phyloP scores from a whole-genome alignment of 2,329 filamentous ascomycete genomes.

The Parastagonospora nodorum region DNA sequence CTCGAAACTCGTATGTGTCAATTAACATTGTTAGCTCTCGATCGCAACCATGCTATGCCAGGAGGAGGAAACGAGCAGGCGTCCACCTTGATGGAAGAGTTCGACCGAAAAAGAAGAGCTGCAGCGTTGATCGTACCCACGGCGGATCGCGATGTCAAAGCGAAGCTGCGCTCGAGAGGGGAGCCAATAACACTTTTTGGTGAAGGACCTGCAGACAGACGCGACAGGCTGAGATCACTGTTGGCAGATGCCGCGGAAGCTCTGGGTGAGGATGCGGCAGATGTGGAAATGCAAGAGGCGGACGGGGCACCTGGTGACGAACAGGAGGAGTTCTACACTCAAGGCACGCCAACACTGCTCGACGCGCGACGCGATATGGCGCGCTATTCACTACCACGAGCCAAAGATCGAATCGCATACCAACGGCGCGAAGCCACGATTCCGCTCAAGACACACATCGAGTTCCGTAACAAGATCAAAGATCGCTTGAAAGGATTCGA shows the following conservation, averaged over 20 bases:
- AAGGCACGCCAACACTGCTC: constrained; percentile 75
- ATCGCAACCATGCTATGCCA: constrained; percentile 85
- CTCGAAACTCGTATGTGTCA: not conserved
- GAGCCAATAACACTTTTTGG: constrained; percentile 95
- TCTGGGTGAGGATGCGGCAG: constrained; percentile 55
- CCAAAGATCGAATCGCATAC: constrained; percentile 74
- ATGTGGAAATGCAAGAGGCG: constrained; percentile 57
- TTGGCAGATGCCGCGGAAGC: constrained; percentile 75
- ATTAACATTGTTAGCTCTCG: constrained; percentile 55
- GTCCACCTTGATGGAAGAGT: constrained; percentile 82
- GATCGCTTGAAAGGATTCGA: constrained; percentile 82
- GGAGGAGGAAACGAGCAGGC: constrained; percentile 79
- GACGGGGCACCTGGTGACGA: constrained; percentile 62
- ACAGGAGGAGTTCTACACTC: constrained; percentile 89
- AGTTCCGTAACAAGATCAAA: constrained; percentile 87
- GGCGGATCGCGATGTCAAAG: constrained; percentile 84
- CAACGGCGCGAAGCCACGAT: constrained; percentile 84
- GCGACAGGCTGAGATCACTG: constrained; percentile 83
- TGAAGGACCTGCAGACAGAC: constrained; percentile 81
- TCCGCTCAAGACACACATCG: constrained; percentile 85
- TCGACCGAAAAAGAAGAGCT: constrained; percentile 87
- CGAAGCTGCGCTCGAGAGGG: constrained; percentile 72
- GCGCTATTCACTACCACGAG: constrained; percentile 79
- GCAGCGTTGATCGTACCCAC: constrained; percentile 91
- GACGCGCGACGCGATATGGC: constrained; percentile 80